phyloP scores from a whole-genome alignment of 2,329 filamentous ascomycete species.

The Cladobotryum mycophilum region DNA sequence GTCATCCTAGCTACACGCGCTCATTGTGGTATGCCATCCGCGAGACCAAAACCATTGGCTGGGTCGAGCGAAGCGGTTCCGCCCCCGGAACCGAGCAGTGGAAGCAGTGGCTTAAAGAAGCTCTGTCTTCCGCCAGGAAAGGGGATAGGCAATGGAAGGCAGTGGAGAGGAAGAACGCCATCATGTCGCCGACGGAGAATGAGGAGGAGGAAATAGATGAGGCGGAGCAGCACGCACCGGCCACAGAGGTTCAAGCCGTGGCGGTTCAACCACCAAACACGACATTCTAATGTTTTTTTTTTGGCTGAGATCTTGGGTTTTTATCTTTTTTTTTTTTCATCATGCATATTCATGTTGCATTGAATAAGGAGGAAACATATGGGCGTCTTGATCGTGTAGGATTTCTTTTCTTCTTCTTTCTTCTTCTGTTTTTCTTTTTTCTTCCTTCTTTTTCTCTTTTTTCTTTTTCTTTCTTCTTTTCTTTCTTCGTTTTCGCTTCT shows the following conservation, averaged over 20 bases:
- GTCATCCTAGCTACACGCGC: constrained; percentile 44
- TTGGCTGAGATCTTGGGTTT: constrained; percentile 18
- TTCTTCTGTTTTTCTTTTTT: too few relatives aligned
- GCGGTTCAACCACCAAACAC: too few relatives aligned
- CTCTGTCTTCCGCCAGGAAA: constrained; percentile 32
- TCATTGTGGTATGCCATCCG: constrained; percentile 55
- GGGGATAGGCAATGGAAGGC: constrained; percentile 37
- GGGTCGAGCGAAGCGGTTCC: constrained; percentile 46
- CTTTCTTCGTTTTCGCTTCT: too few relatives aligned
- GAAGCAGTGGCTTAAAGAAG: constrained; percentile 47
- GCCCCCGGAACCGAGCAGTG: constrained; percentile 48
- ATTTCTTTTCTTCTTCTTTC: too few relatives aligned
- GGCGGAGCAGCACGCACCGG: constrained; percentile 26
- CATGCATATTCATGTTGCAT: too few relatives aligned
- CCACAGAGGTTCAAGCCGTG: constrained; percentile 19
- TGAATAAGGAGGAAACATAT: too few relatives aligned
- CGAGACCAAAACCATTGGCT: constrained; percentile 45
- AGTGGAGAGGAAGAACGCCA: constrained; percentile 42
- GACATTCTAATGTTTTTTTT: constrained; percentile 7
- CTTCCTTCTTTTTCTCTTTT: too few relatives aligned
- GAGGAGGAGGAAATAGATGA: constrained; percentile 17
- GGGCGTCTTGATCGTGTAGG: too few relatives aligned
- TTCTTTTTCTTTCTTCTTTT: too few relatives aligned
- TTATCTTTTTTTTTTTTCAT: constrained; percentile 2
- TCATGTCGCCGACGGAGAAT: constrained; percentile 32